Conservation (phyloP, 768 basidiomycete genomes). For the Russula vinacea region DNA sequence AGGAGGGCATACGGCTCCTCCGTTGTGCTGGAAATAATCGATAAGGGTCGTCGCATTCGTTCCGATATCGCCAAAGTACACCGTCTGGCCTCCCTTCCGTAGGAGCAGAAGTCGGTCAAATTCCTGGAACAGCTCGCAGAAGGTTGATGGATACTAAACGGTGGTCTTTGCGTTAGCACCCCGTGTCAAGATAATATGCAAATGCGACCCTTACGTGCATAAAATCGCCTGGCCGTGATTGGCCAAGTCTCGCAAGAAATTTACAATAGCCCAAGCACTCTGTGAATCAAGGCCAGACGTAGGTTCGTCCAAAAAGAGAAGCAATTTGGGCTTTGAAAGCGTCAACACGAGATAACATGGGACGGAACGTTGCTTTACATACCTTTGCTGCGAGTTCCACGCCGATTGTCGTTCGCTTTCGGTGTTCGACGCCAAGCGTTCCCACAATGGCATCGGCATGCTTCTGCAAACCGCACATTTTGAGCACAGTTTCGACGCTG, state of each 20-base stretch:
- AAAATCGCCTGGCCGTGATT: conserved; percentile 82
- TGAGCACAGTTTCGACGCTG: conserved; percentile 54
- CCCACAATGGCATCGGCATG: conserved; percentile 68
- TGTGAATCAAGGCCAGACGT: conserved; percentile 85
- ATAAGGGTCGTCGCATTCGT: conserved; percentile 57
- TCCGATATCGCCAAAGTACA: conserved; percentile 71
- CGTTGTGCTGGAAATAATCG: conserved; percentile 72
- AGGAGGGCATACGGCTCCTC: conserved; percentile 57
- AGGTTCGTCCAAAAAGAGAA: conserved; percentile 87
- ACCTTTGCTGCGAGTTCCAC: conserved; percentile 82
- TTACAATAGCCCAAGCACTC: conserved; percentile 78
- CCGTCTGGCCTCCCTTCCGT: conserved; percentile 67
- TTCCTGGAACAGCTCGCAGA: conserved; percentile 79
- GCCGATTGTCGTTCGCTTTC: conserved; percentile 81
- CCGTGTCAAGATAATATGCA: neutral
- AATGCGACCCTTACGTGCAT: conserved; percentile 62
- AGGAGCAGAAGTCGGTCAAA: conserved; percentile 80
- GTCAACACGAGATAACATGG: neutral
- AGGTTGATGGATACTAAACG: conserved; percentile 51
- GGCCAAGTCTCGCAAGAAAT: conserved; percentile 72
- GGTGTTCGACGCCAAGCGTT: conserved; percentile 63
- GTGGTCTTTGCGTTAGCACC: neutral
- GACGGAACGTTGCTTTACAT: neutral
- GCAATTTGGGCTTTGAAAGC: conserved; percentile 57
- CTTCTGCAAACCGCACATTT: conserved; percentile 62